phyloP scores from a whole-genome alignment of 805 yeast genomes.

The Metschnikowia anglica region DNA sequence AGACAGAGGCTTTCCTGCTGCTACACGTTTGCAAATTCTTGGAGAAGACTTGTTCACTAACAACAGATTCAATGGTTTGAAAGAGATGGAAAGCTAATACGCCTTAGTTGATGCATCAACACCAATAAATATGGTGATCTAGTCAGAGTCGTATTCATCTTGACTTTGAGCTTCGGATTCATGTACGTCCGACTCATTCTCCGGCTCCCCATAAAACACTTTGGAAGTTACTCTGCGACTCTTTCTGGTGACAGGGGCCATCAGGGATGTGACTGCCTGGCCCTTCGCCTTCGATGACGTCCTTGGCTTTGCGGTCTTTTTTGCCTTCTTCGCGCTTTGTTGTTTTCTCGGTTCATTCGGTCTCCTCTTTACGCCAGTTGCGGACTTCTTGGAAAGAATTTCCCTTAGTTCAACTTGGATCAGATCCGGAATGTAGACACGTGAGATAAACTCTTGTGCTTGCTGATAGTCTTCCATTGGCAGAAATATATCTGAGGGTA shows the following conservation, averaged over 20 bases:
- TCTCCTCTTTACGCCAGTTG: constrained; percentile 1
- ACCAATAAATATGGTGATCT: too few relatives aligned
- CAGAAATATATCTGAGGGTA: constrained; percentile 70
- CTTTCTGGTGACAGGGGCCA: constrained; percentile 29
- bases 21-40: constrained; percentile 69
- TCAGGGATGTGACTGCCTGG: constrained; percentile 7
- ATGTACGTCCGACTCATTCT: constrained; percentile 23
- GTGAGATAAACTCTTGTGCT: constrained; percentile 56
- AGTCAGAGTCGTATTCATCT: constrained; percentile 1
- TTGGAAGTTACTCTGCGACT: constrained; percentile 17
- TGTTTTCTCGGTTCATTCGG: neutral
- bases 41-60: constrained; percentile 73
- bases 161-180: neutral
- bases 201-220: constrained; percentile 18
- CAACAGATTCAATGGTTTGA: constrained; percentile 47
- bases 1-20: constrained; percentile 64
- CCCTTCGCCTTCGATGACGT: constrained; percentile 7
- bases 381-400: neutral
- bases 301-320: neutral
- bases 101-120: neutral
- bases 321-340: constrained; percentile 1
- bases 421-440: constrained; percentile 53
- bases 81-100: constrained; percentile 39
- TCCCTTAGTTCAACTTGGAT: constrained; percentile 38
- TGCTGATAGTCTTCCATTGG: constrained; percentile 57